Evolutionary conservation across 129 eudicot genomes (phyloP).

Genomic region (Tanacetum coccineum): DNA sequence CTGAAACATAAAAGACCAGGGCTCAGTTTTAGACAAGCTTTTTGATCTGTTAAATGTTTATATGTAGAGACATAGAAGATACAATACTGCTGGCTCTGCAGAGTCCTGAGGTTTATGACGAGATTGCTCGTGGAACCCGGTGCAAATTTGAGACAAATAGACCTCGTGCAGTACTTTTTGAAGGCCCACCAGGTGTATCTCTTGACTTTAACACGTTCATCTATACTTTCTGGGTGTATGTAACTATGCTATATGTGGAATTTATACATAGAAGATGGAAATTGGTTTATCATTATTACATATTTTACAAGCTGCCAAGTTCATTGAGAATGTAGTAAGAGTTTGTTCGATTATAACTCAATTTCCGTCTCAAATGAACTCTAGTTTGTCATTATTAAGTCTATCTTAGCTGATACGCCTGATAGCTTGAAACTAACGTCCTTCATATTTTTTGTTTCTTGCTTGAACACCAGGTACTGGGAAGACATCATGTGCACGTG

Average conservation of each 20-base stretch:
- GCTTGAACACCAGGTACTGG: slow-evolving; percentile 72
- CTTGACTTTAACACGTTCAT: slow-evolving; percentile 4
- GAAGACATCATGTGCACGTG: slow-evolving; percentile 98
- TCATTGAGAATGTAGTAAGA: slow-evolving; percentile 5
- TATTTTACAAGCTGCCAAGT: slow-evolving; percentile 7
- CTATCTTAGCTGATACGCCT: too few relatives aligned
- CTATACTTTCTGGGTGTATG: not conserved
- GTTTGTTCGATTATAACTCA: slow-evolving; percentile 2
- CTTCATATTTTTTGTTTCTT: slow-evolving; percentile 12
- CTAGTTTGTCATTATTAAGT: too few relatives aligned
- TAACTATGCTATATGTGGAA: slow-evolving; percentile 13
- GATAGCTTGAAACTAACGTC: too few relatives aligned
- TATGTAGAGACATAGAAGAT: slow-evolving; percentile 78
- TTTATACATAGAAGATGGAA: too few relatives aligned
- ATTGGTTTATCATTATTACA: slow-evolving; percentile 8
- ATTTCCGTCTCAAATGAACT: not conserved
- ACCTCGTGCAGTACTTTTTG: slow-evolving; percentile 94
- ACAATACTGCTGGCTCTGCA: slow-evolving; percentile 85
- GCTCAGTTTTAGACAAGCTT: slow-evolving; percentile 2
- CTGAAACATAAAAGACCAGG: not conserved
- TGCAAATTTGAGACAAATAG: slow-evolving; percentile 94
- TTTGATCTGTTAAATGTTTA: slow-evolving; percentile 15
- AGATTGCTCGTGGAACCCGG: slow-evolving; percentile 97
- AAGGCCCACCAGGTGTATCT: slow-evolving; percentile 95
- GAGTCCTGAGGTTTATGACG: slow-evolving; percentile 97